Evolutionary conservation across 2,329 filamentous ascomycete species (phyloP).

Genomic region (Claviceps capensis): DNA sequence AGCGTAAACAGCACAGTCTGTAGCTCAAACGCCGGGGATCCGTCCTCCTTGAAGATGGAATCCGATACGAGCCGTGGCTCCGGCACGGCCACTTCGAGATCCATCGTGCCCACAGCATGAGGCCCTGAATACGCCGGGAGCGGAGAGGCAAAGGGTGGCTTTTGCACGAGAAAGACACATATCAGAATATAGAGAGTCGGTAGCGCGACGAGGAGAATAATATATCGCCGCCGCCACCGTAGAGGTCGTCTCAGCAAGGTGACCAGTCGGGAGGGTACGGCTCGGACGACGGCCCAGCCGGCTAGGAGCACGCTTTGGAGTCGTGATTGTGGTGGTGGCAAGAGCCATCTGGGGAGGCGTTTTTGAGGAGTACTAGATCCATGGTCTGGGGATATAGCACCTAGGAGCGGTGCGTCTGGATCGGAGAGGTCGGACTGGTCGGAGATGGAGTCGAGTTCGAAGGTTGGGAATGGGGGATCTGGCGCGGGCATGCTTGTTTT

Average conservation of each 20-base stretch:
- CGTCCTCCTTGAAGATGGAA: constrained; percentile 19
- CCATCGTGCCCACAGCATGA: constrained; percentile 31
- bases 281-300: neutral
- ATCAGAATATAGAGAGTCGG: constrained; percentile 21
- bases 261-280: neutral
- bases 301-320: neutral
- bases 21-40: constrained; percentile 28
- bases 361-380: neutral
- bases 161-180: constrained; percentile 22
- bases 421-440: constrained; percentile 3
- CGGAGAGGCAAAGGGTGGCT: constrained; percentile 29
- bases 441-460: constrained; percentile 5
- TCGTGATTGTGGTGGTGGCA: neutral
- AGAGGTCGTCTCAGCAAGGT: neutral
- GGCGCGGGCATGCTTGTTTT: neutral
- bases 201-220: neutral
- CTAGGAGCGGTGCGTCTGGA: neutral
- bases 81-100: constrained; percentile 30
- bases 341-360: constrained; percentile 1
- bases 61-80: constrained; percentile 18
- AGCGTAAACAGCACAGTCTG: constrained; percentile 35
- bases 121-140: constrained; percentile 31
- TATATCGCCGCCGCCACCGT: neutral
- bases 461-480: neutral
- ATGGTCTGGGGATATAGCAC: neutral